A percentile compares a stretch with the other conserved stretches of the same genome.
Evolutionary conservation across 1,139 yeast genomes (phyloP).

Genomic region (Hyphopichia khmerensis): DNA sequence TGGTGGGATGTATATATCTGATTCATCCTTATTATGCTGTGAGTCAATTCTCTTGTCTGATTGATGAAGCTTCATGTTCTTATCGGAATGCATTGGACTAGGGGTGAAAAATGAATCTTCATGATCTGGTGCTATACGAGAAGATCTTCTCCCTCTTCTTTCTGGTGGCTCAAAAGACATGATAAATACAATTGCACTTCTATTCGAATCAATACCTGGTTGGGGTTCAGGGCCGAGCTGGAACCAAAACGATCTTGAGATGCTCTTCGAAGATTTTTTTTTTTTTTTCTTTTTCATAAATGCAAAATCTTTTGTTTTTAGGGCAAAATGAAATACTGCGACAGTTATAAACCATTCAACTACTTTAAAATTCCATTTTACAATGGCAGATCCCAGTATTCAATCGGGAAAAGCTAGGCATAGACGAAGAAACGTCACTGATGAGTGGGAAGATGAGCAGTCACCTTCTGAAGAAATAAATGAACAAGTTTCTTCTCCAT

Average conservation of each 20-base stretch:
- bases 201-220: neutral
- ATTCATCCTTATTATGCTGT: neutral
- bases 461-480: neutral
- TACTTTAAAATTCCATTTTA: neutral
- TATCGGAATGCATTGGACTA: slow-evolving; percentile 2
- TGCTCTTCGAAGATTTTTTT: neutral
- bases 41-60: neutral
- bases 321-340: neutral
- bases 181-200: neutral
- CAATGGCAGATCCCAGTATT: neutral
- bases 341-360: neutral
- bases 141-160: slow-evolving; percentile 9
- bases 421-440: slow-evolving; percentile 12
- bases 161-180: neutral
- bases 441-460: slow-evolving; percentile 8
- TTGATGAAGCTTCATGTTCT: neutral
- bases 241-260: too few species aligned
- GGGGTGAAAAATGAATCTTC: slow-evolving; percentile 17
- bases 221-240: too few species aligned
- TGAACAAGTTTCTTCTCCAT: neutral
- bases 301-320: neutral
- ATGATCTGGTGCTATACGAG: slow-evolving; percentile 24
- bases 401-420: slow-evolving; percentile 20
- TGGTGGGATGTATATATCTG: slow-evolving; percentile 67
- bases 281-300: neutral